phyloP scores from a whole-genome alignment of 108 stramenopile species.

The Fistulifera solaris region DNA sequence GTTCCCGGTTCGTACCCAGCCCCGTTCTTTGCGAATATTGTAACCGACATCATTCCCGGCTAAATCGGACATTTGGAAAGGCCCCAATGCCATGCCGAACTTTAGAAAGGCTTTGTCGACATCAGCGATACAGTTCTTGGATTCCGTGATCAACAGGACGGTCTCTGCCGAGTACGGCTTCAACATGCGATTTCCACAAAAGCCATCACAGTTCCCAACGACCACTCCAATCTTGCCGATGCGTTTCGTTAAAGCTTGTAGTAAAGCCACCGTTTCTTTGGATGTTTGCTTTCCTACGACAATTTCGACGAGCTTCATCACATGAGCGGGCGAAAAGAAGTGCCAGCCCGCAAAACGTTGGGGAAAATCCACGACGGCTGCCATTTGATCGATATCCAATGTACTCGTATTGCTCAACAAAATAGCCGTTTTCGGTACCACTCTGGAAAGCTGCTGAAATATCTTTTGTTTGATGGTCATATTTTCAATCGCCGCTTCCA shows the following conservation, averaged over 20 bases:
- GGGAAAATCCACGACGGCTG: conserved; percentile 36
- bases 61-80: conserved; percentile 87
- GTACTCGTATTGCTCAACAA: conserved; percentile 80
- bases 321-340: conserved; percentile 92
- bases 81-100: conserved; percentile 79
- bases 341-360: conserved; percentile 92
- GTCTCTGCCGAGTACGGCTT: conserved; percentile 77
- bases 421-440: conserved; percentile 39
- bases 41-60: conserved; percentile 94
- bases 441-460: conserved; percentile 72
- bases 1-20: conserved; percentile 33
- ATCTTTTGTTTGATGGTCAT: conserved; percentile 87
- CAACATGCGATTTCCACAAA: conserved; percentile 95
- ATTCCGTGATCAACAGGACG: conserved; percentile 48
- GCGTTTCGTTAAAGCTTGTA: conserved; percentile 69
- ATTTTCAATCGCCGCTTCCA: conserved; percentile 96
- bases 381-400: conserved; percentile 90
- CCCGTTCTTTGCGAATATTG: conserved; percentile 70
- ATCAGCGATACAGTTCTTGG: conserved; percentile 39
- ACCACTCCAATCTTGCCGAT: conserved; percentile 90
- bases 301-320: conserved; percentile 94
- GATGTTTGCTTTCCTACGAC: conserved; percentile 63
- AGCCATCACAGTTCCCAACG: conserved; percentile 96
- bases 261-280: conserved; percentile 54
- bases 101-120: conserved; percentile 65